A percentile compares a stretch with the other conserved stretches of the same genome.
phyloP scores from a whole-genome alignment of 441 rosid species.

The Erysimum pusillum region DNA sequence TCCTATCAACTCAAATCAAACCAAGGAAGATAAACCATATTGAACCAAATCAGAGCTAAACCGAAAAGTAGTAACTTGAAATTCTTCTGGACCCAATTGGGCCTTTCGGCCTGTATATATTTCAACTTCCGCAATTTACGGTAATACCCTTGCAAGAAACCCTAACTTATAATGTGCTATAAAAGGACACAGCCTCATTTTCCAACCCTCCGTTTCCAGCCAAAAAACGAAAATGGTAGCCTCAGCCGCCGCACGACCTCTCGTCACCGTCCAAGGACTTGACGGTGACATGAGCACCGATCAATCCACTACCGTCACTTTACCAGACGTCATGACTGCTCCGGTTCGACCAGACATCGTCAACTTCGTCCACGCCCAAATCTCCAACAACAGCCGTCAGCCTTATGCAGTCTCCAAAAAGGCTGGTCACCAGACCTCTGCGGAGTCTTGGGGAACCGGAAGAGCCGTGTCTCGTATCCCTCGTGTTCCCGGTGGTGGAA shows the following conservation, averaged over 20 bases:
- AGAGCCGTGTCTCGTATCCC: constrained; percentile 99
- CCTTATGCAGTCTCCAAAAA: constrained; percentile 89
- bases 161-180: constrained; percentile 12
- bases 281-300: constrained; percentile 87
- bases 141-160: neutral
- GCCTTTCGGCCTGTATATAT: constrained; percentile 1
- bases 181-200: neutral
- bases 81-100: neutral
- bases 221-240: constrained; percentile 28
- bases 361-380: constrained; percentile 66
- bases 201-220: neutral
- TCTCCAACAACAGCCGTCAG: constrained; percentile 86
- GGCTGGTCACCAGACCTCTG: constrained; percentile 94
- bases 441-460: constrained; percentile 73
- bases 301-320: constrained; percentile 53
- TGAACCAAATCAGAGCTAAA: neutral
- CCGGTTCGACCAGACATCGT: constrained; percentile 86
- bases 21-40: neutral
- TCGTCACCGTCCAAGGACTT: constrained; percentile 71
- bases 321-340: constrained; percentile 83
- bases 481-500: constrained; percentile 98
- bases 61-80: constrained; percentile 4
- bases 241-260: constrained; percentile 72
- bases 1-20: neutral
- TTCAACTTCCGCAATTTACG: neutral